Conservation (phyloP, 495 filamentous ascomycete species). For the Penicillium macrosclerotiorum region DNA sequence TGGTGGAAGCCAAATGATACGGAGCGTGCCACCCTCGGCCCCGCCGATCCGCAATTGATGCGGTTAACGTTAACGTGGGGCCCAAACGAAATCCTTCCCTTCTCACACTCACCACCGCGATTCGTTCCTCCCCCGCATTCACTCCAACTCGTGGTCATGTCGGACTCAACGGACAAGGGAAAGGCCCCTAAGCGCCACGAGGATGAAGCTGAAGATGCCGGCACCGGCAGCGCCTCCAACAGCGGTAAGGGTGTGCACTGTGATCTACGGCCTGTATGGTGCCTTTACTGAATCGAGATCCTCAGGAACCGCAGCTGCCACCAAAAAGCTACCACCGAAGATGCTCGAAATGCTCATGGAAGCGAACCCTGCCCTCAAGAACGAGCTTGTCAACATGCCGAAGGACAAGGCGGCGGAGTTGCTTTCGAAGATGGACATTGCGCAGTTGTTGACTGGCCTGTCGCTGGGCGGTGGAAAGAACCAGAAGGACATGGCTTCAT, state of each 20-base stretch:
- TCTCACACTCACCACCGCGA: constrained; percentile 14
- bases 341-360: constrained; percentile 45
- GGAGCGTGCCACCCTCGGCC: constrained; percentile 25
- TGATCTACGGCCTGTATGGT: background rate
- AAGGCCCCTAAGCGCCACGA: constrained; percentile 34
- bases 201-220: constrained; percentile 10
- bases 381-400: constrained; percentile 44
- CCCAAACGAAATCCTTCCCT: constrained; percentile 22
- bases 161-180: constrained; percentile 41
- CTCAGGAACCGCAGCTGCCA: constrained; percentile 26
- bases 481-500: constrained; percentile 89
- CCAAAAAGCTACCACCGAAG: constrained; percentile 40
- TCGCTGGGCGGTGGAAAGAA: constrained; percentile 69
- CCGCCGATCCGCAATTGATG: constrained; percentile 23
- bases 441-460: constrained; percentile 81
- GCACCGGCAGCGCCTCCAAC: background rate
- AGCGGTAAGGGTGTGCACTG: constrained; percentile 11
- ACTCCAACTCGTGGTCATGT: constrained; percentile 26
- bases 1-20: background rate
- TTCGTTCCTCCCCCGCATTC: constrained; percentile 2
- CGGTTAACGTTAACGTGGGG: constrained; percentile 37
- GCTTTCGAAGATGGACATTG: constrained; percentile 69
- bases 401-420: constrained; percentile 55
- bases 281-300: constrained; percentile 13
- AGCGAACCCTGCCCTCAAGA: constrained; percentile 51